phyloP scores from a whole-genome alignment of 106 monocot genomes.

The Dendrobium catenatum region DNA sequence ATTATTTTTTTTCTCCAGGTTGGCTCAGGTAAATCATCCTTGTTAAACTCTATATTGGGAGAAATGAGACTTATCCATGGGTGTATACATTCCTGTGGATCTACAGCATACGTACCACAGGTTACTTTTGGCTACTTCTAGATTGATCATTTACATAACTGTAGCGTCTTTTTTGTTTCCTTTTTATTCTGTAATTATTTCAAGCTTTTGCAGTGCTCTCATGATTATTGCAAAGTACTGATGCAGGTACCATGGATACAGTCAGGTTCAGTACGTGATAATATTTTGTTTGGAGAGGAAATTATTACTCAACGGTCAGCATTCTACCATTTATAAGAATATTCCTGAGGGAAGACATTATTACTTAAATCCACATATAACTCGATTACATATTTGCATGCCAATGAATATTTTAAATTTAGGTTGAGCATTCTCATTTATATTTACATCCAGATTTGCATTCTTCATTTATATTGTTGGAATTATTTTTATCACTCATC shows the following conservation, averaged over 20 bases:
- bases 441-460: neutral
- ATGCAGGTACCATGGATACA: conserved; percentile 87
- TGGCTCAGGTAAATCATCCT: conserved; percentile 91
- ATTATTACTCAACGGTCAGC: conserved; percentile 55
- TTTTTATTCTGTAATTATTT: neutral
- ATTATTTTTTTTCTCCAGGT: conserved; percentile 39
- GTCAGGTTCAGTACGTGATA: conserved; percentile 80
- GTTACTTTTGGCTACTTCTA: conserved; percentile 22
- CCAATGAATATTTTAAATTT: neutral
- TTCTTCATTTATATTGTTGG: neutral
- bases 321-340: neutral
- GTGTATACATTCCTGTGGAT: conserved; percentile 42
- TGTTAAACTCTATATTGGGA: conserved; percentile 72
- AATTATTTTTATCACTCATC: neutral
- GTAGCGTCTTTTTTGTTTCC: no score
- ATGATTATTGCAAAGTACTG: conserved; percentile 8
- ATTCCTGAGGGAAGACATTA: neutral
- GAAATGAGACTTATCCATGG: conserved; percentile 72
- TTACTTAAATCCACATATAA: neutral
- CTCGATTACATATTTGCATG: neutral
- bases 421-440: neutral
- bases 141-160: neutral
- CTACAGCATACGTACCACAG: conserved; percentile 89
- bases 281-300: conserved; percentile 81
- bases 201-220: neutral